Conservation (phyloP, 2,329 filamentous ascomycete genomes). For the Apiospora aurea region DNA sequence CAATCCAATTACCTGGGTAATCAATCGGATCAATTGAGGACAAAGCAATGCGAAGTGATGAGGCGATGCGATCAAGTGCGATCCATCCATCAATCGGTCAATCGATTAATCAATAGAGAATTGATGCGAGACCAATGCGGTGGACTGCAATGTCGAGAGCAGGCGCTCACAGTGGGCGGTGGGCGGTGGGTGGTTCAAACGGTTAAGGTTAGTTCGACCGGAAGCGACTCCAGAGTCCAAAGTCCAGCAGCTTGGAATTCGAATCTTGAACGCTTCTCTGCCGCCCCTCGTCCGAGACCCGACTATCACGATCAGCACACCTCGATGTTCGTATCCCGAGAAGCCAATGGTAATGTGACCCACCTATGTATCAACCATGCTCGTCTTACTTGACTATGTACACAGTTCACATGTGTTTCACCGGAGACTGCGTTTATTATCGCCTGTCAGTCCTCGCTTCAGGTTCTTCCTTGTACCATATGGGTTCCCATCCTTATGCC, state of each 20-base stretch:
- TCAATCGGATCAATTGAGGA: not conserved
- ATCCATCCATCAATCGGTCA: not conserved
- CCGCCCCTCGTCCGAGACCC: too few relatives aligned
- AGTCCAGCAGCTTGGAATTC: not conserved
- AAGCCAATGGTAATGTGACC: too few relatives aligned
- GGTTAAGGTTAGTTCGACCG: not conserved
- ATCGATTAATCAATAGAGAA: not conserved
- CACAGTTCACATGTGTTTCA: too few relatives aligned
- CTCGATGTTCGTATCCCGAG: not conserved
- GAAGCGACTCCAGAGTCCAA: not conserved
- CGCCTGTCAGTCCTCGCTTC: not conserved
- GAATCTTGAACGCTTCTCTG: not conserved
- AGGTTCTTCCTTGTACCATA: not conserved
- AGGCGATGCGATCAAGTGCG: not conserved
- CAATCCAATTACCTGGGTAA: conserved; percentile 16
- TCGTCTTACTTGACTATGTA: too few relatives aligned
- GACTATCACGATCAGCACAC: not conserved
- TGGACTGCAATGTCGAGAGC: not conserved
- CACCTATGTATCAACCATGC: too few relatives aligned
- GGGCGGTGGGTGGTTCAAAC: not conserved
- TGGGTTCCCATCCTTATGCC: not conserved
- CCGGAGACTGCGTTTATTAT: too few relatives aligned
- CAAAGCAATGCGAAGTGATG: conserved; percentile 8
- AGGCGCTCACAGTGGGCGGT: not conserved
- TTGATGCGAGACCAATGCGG: not conserved